Conservation (phyloP, 768 basidiomycete species). For the Paxillus involutus region DNA sequence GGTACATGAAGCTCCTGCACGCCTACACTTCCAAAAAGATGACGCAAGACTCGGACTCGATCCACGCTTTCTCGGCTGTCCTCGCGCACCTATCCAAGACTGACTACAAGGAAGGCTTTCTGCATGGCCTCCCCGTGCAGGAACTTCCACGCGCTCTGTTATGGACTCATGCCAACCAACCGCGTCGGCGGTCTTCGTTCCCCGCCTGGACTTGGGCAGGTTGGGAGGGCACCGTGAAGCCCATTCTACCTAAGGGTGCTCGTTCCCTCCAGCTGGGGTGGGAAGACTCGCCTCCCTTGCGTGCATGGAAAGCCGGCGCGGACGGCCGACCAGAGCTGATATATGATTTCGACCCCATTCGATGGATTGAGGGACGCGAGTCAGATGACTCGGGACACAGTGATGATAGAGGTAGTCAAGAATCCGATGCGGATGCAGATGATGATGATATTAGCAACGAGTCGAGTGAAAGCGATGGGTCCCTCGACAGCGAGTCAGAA, state of each 20-base stretch:
- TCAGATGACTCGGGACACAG: no score
- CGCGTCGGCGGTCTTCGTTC: conserved; percentile 5
- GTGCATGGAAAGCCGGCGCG: conserved; percentile 8
- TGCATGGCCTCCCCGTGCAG: conserved; percentile 13
- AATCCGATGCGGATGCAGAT: no score
- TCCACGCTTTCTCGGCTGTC: conserved; percentile 14
- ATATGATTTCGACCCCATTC: conserved; percentile 7
- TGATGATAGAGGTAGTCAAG: no score
- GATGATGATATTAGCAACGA: background rate
- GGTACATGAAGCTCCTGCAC: conserved; percentile 5
- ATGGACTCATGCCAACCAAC: conserved; percentile 5
- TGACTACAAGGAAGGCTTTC: conserved; percentile 8
- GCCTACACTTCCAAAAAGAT: conserved; percentile 4
- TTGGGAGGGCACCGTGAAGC: conserved; percentile 4
- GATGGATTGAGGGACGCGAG: no score
- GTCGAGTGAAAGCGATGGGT: background rate
- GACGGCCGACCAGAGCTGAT: background rate
- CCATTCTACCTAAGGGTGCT: background rate
- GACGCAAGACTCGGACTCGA: conserved; percentile 8
- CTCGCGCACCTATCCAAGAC: conserved; percentile 3
- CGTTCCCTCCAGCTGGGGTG: background rate
- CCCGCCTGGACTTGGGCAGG: conserved; percentile 12
- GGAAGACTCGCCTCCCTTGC: conserved; percentile 2
- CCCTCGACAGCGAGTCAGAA: no score
- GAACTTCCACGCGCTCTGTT: conserved; percentile 9